A percentile compares a stretch with the other conserved stretches of the same genome.
phyloP scores from a whole-genome alignment of 1,284 basidiomycete species.

The Pyrrhoderma noxium region DNA sequence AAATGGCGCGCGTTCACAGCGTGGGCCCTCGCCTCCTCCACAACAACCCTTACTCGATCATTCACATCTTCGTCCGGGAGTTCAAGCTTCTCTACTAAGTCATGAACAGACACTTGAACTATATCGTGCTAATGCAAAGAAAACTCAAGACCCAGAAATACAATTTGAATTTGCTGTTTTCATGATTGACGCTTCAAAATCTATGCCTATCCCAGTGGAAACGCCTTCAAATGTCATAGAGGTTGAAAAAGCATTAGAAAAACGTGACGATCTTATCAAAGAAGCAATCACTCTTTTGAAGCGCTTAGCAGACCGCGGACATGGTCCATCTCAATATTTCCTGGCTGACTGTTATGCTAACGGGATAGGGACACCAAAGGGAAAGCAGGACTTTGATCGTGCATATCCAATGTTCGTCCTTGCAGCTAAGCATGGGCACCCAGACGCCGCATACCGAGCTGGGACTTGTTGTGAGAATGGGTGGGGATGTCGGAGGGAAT shows the following conservation, averaged over 20 bases:
- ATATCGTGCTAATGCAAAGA: constrained; percentile 96
- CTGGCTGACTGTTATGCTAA: constrained; percentile 97
- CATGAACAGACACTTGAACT: constrained; percentile 95
- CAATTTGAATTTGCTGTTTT: constrained; percentile 99
- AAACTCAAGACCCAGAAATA: constrained; percentile 95
- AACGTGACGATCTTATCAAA: constrained; percentile 78
- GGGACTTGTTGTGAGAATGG: constrained; percentile 99
- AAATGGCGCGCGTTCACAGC: constrained; percentile 11
- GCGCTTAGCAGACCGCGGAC: constrained; percentile 87
- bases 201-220: constrained; percentile 64
- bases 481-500: constrained; percentile 94
- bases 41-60: constrained; percentile 74
- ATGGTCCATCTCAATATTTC: constrained; percentile 93
- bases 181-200: constrained; percentile 94
- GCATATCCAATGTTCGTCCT: constrained; percentile 95
- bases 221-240: constrained; percentile 67
- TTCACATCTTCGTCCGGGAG: constrained; percentile 90
- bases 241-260: constrained; percentile 73
- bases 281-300: constrained; percentile 86
- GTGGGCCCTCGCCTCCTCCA: constrained; percentile 31
- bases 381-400: constrained; percentile 92
- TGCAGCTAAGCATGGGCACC: constrained; percentile 97
- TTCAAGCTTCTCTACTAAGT: constrained; percentile 85
- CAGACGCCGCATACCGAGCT: constrained; percentile 91
- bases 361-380: constrained; percentile 85